Percentiles rank a stretch among this genome's conserved stretches.
Conservation (phyloP, 352 stramenopile species). For the Pythium grandisporangium region DNA sequence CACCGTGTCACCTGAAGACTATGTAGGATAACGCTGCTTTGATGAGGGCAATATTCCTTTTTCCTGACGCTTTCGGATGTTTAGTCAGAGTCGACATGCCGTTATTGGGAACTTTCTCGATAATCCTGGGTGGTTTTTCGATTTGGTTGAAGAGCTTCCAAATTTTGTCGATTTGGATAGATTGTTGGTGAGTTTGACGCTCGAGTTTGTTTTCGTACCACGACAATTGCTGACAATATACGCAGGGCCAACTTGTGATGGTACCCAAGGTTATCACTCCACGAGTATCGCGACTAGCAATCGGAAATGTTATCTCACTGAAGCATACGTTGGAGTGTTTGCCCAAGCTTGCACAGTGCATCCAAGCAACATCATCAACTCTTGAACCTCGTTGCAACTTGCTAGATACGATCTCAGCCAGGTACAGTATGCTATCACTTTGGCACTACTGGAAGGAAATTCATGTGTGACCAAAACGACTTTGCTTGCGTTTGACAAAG, state of each 20-base stretch:
- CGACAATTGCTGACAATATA: not conserved
- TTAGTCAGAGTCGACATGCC: conserved; percentile 57
- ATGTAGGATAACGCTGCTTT: no score
- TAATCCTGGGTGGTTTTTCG: conserved; percentile 78
- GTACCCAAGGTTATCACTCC: conserved; percentile 72
- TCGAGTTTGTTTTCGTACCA: not conserved
- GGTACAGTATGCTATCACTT: not conserved
- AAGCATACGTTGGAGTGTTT: conserved; percentile 74
- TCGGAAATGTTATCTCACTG: conserved; percentile 74
- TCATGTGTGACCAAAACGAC: conserved; percentile 9
- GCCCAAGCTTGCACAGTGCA: conserved; percentile 37
- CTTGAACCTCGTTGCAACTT: not conserved
- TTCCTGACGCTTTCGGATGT: not conserved
- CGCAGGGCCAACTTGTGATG: conserved; percentile 63
- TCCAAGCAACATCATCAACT: conserved; percentile 16
- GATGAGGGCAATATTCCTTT: no score
- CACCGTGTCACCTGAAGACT: conserved; percentile 66
- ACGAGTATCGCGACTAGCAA: conserved; percentile 51
- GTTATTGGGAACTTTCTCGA: conserved; percentile 63
- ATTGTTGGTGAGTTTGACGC: conserved; percentile 32
- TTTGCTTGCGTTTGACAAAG: conserved; percentile 18
- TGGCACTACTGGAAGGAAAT: no score
- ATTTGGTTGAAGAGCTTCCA: conserved; percentile 58
- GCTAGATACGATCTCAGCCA: not conserved
- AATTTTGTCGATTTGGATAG: conserved; percentile 71